phyloP scores from a whole-genome alignment of 2,329 filamentous ascomycete genomes.

The Diplodia scrobiculata region DNA sequence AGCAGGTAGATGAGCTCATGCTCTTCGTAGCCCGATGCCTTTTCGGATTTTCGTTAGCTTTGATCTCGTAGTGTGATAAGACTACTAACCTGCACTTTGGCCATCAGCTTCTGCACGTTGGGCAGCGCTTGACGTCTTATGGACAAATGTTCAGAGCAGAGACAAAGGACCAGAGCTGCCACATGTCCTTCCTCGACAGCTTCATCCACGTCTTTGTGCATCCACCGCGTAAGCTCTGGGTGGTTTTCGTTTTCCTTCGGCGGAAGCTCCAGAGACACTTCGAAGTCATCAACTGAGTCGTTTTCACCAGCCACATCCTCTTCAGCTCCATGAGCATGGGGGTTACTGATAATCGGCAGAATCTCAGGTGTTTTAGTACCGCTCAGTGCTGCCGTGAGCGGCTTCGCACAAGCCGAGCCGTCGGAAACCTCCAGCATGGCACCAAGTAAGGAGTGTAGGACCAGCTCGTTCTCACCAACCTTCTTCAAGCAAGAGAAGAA shows the following conservation, averaged over 20 bases:
- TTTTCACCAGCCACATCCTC: neutral
- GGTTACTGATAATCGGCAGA: neutral
- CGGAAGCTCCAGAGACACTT: slow-evolving; percentile 39
- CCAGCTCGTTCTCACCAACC: slow-evolving; percentile 42
- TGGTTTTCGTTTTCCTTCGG: slow-evolving; percentile 50
- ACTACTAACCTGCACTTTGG: slow-evolving; percentile 51
- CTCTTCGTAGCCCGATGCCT: slow-evolving; percentile 26
- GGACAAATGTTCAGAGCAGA: slow-evolving; percentile 72
- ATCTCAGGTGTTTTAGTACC: slow-evolving; percentile 31
- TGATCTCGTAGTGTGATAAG: neutral
- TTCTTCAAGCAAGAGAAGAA: slow-evolving; percentile 42
- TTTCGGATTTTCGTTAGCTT: neutral
- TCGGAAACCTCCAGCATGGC: neutral
- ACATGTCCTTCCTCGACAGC: slow-evolving; percentile 77
- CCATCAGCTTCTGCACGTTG: slow-evolving; percentile 65
- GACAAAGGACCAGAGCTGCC: slow-evolving; percentile 68
- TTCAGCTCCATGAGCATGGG: neutral
- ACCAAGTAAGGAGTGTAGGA: slow-evolving; percentile 31
- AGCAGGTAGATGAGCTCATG: slow-evolving; percentile 73
- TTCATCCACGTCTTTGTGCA: slow-evolving; percentile 74
- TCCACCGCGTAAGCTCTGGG: slow-evolving; percentile 63
- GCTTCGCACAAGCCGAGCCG: slow-evolving; percentile 34
- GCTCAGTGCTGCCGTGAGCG: slow-evolving; percentile 46
- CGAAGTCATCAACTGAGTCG: slow-evolving; percentile 1
- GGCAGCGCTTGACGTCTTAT: slow-evolving; percentile 77